Evolutionary conservation across 2,329 filamentous ascomycete genomes (phyloP).

Genomic region (Cytospora schulzeri): DNA sequence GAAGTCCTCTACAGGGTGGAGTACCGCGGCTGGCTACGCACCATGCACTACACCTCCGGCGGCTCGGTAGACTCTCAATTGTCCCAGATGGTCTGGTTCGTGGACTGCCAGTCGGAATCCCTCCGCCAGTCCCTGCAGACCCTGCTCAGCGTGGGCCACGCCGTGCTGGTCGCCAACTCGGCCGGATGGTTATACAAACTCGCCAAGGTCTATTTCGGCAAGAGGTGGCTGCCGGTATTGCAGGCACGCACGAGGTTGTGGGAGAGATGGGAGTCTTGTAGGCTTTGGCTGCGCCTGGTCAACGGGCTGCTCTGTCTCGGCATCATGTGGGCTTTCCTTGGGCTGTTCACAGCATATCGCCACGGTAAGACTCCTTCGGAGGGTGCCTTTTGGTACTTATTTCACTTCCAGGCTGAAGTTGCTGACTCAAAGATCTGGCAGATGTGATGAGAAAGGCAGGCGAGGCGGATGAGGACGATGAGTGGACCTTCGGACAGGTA

Average conservation of each 20-base stretch:
- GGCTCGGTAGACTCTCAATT: background rate
- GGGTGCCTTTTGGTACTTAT: background rate
- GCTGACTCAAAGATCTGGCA: background rate
- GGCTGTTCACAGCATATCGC: conserved; percentile 34
- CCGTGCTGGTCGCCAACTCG: conserved; percentile 26
- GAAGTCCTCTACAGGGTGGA: conserved; percentile 28
- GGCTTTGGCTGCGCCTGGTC: conserved; percentile 21
- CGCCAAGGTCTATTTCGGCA: conserved; percentile 11
- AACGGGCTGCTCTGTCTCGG: conserved; percentile 29
- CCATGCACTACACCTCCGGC: background rate
- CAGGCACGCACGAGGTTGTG: background rate
- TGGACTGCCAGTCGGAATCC: conserved; percentile 21
- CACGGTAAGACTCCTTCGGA: background rate
- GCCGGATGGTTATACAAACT: conserved; percentile 29
- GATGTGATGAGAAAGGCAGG: conserved; percentile 29
- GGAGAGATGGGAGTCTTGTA: conserved; percentile 16
- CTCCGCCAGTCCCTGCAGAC: conserved; percentile 13
- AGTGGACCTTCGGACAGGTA: conserved; percentile 39
- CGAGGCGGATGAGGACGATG: conserved; percentile 31
- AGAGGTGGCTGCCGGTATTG: background rate
- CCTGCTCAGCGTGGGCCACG: conserved; percentile 20
- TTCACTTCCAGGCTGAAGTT: background rate
- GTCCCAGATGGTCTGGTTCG: conserved; percentile 16
- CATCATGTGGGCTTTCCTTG: conserved; percentile 36
- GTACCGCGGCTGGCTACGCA: conserved; percentile 20